phyloP scores from a whole-genome alignment of 176 grass and related monocot genomes.

The Coix lacrymajobi region DNA sequence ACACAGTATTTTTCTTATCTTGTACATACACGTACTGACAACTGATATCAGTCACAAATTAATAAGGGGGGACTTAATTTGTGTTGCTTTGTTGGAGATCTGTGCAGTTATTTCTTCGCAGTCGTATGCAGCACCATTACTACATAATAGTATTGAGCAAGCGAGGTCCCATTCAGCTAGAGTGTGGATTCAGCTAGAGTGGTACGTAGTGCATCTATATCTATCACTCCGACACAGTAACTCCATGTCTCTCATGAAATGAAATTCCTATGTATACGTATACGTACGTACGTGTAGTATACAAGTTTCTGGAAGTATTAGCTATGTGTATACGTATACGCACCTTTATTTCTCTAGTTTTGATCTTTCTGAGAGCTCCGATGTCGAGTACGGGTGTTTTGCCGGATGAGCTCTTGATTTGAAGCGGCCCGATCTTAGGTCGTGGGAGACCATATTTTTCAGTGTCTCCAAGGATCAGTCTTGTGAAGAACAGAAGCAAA shows the following conservation, averaged over 20 bases:
- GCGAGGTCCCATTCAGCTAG: neutral
- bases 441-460: constrained; percentile 54
- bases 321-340: no score
- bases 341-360: constrained; percentile 64
- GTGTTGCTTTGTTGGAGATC: neutral
- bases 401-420: constrained; percentile 57
- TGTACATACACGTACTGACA: neutral
- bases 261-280: neutral
- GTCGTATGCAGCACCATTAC: no score
- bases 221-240: neutral
- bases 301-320: no score
- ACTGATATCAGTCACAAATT: neutral
- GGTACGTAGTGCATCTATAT: neutral
- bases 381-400: constrained; percentile 82
- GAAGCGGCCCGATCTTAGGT: constrained; percentile 61
- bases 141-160: no score
- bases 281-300: no score
- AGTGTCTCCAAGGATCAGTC: constrained; percentile 59
- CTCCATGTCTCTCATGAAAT: neutral
- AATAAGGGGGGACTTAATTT: neutral
- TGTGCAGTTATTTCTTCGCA: neutral
- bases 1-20: no score
- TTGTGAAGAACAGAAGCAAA: constrained; percentile 64
- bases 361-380: constrained; percentile 69
- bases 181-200: no score